Evolutionary conservation across 345 rosid genomes (phyloP), one percentile per base, ranked within the genome.

Genomic region (Gossypium bickii): DNA sequence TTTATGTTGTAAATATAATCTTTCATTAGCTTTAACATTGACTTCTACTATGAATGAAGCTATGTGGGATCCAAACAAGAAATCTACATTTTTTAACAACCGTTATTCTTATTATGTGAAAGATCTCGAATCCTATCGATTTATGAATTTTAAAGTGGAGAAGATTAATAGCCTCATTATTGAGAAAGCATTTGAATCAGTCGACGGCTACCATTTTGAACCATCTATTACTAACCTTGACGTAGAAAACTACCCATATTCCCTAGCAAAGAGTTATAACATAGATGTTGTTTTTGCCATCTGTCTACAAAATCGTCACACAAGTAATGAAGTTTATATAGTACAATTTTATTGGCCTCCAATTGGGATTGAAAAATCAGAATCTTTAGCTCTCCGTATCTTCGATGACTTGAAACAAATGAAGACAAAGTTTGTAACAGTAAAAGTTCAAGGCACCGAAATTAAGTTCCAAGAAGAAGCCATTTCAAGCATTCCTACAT

Each of bases 211-310:
- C 34, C 27, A 2, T 18, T 11, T 20, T 44, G 53, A 66, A 7
- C 70, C 70, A 20, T 5, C 10, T 44, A 0, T 63, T 63, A 3
- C 7, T 57, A 5, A 34, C 7, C 1, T 0, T 55, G 0, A 24
- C 16, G 0, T 1, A 34, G 1, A 34, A 4, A 0, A 4, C 1
- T 0, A 0, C 6, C 6, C 7, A 4, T 34, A 4, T 34, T 0
- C 0, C 38, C 0, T 4, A 0, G 1, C 0, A 4, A 0, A 4
- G 6, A 0, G 0, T 34, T 4, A 0, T 34, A 34, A 34, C 6
- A 4, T 4, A 34, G 1, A 61, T 27, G 65, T 4, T 27, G 12
- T 1, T 12, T 2, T 27, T 16, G 43, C 65, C 6, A 29, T 61
- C 3, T 27, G 65, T 61, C 18, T 61, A 27, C 43, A 27, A 1